These are phyloP conservation scores for Amanita molliuscula DNA, from an alignment of 768 basidiomycete species.

Conservation along the genomic window DNA sequence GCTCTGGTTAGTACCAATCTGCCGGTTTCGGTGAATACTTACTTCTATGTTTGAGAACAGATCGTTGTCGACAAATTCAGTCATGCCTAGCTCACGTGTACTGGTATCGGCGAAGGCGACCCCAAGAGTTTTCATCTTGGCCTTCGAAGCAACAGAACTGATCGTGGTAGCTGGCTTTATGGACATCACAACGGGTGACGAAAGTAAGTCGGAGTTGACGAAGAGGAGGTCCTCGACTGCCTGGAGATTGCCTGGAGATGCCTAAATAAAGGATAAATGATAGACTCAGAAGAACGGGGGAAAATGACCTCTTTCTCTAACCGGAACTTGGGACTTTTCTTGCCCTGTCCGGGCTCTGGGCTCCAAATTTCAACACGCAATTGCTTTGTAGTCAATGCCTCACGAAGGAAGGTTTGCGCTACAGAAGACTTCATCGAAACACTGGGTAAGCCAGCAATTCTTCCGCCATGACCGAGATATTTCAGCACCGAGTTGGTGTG, in stretches of 20 bases:
- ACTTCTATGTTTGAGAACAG: conserved; percentile 95
- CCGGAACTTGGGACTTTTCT: conserved; percentile 65
- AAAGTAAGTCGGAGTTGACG: conserved; percentile 62
- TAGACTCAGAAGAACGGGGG: background rate
- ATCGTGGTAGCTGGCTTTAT: conserved; percentile 63
- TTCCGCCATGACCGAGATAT: conserved; percentile 65
- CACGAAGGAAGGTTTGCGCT: conserved; percentile 75
- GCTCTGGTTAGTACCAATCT: background rate
- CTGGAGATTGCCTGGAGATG: conserved; percentile 55
- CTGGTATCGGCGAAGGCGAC: conserved; percentile 90
- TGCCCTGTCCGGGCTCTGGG: conserved; percentile 62
- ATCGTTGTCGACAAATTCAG: conserved; percentile 92
- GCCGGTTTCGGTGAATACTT: background rate
- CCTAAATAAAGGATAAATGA: conserved; percentile 19
- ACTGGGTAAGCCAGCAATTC: conserved; percentile 53
- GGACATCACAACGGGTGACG: conserved; percentile 84
- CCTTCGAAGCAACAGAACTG: conserved; percentile 30
- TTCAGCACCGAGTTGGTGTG: conserved; percentile 90
- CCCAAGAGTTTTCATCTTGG: conserved; percentile 67
- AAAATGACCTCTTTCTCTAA: conserved; percentile 67
- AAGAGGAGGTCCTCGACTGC: conserved; percentile 83
- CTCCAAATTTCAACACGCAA: conserved; percentile 88
- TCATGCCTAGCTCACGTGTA: conserved; percentile 73
- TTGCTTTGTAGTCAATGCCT: conserved; percentile 84
- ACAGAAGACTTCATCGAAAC: conserved; percentile 69